These are phyloP conservation scores for Aspergillus latus DNA, from an alignment of 2,329 filamentous ascomycete species.

Conservation along the genomic window DNA sequence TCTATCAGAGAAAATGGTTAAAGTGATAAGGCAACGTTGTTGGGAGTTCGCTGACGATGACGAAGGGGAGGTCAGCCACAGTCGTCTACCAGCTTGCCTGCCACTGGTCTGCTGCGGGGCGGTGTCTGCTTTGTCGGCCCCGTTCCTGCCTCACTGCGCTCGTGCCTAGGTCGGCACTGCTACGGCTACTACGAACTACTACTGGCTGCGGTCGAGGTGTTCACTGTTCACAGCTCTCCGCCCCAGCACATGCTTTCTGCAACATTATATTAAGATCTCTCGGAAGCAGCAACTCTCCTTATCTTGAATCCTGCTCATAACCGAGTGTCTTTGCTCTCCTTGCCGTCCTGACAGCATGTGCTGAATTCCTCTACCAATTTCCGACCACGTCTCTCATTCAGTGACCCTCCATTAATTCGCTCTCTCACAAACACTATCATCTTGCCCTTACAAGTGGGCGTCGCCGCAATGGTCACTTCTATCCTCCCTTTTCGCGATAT, in stretches of 20 bases:
- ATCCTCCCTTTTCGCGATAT: conserved; percentile 85
- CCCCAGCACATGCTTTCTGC: conserved; percentile 19
- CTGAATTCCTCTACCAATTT: conserved; percentile 10
- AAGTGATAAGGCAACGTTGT: conserved; percentile 6
- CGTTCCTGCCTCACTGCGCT: conserved; percentile 16
- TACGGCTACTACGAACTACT: neutral
- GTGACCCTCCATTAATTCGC: conserved; percentile 5
- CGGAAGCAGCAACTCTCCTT: conserved; percentile 13
- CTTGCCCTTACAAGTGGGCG: conserved; percentile 32
- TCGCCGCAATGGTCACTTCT: conserved; percentile 34
- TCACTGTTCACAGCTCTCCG: conserved; percentile 3
- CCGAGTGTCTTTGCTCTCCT: neutral
- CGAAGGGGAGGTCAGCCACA: conserved; percentile 36
- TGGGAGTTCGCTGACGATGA: conserved; percentile 32
- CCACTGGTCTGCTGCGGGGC: conserved; percentile 15
- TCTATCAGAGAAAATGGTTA: conserved; percentile 6
- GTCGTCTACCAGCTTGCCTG: neutral
- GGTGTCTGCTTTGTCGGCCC: conserved; percentile 7
- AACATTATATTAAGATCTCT: neutral
- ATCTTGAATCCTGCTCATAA: neutral
- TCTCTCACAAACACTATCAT: neutral
- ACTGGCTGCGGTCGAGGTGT: conserved; percentile 2
- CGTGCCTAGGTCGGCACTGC: neutral
- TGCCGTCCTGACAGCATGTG: conserved; percentile 16
- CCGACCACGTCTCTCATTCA: conserved; percentile 6